These are phyloP conservation scores for Brassica cretica DNA, from an alignment of 345 rosid genomes.

Conservation along the genomic window DNA sequence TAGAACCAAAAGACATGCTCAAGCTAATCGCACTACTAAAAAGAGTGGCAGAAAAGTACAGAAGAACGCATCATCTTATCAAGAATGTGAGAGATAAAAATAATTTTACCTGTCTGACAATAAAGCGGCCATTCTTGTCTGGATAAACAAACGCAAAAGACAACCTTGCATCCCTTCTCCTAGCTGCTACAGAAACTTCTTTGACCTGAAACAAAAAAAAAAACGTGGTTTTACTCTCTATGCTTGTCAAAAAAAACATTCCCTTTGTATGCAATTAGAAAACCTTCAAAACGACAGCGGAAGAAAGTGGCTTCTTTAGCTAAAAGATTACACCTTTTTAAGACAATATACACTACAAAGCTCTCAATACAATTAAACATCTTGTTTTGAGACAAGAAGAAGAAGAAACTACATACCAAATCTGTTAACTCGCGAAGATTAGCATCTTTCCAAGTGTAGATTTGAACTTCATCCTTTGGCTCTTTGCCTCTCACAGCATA, in stretches of 20 bases:
- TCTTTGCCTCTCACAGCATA: conserved; percentile 97
- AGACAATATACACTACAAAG: background rate
- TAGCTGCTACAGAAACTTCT: conserved; percentile 90
- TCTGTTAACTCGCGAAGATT: conserved; percentile 85
- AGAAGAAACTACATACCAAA: conserved; percentile 50
- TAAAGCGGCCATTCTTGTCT: conserved; percentile 71
- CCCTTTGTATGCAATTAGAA: background rate
- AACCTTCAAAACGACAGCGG: background rate
- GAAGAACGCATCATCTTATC: background rate
- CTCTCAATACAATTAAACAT: background rate
- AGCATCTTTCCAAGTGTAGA: conserved; percentile 98
- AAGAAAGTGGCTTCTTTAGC: background rate
- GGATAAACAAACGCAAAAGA: conserved; percentile 95
- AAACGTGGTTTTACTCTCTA: background rate
- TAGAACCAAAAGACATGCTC: background rate
- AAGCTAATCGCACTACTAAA: background rate
- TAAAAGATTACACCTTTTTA: background rate
- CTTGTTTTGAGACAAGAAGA: background rate
- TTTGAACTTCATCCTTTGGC: conserved; percentile 95
- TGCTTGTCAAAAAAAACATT: background rate
- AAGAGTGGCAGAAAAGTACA: background rate
- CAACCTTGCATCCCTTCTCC: conserved; percentile 84
- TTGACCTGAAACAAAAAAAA: conserved; percentile 53
- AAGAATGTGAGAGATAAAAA: background rate
- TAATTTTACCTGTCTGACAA: conserved; percentile 62